These are phyloP conservation scores for Arbutus unedo DNA, from an alignment of 148 eudicot genomes.

Conservation along the genomic window DNA sequence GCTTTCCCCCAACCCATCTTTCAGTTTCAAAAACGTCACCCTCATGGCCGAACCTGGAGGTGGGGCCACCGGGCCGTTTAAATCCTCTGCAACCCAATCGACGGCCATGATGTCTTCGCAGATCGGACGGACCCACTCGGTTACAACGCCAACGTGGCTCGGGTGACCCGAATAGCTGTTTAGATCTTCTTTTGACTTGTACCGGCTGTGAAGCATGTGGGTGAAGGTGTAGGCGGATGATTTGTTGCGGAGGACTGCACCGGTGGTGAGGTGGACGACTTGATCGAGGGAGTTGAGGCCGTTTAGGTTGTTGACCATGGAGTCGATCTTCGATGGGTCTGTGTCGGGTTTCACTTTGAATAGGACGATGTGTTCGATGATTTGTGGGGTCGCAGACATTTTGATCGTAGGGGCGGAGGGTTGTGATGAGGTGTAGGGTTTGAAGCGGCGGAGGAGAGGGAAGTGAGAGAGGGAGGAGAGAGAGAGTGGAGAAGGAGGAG, in stretches of 20 bases:
- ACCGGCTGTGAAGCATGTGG: conserved; percentile 77
- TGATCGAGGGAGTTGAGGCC: conserved; percentile 44
- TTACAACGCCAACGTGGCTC: conserved; percentile 54
- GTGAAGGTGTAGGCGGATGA: conserved; percentile 49
- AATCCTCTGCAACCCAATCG: conserved; percentile 53
- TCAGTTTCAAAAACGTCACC: conserved; percentile 59
- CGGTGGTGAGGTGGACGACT: conserved; percentile 56
- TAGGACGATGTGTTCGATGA: conserved; percentile 76
- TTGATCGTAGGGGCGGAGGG: conserved; percentile 25
- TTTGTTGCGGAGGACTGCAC: conserved; percentile 36
- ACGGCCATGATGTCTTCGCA: conserved; percentile 80
- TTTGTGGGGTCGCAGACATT: conserved; percentile 35
- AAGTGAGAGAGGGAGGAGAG: conserved; percentile 4
- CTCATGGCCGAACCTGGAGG: conserved; percentile 63
- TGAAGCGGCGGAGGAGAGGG: conserved; percentile 18
- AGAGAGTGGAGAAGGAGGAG: not conserved
- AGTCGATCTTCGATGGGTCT: conserved; percentile 32
- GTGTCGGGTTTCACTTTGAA: conserved; percentile 57
- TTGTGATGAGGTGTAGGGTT: conserved; percentile 18
- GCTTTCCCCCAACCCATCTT: conserved; percentile 52
- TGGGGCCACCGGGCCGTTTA: conserved; percentile 19
- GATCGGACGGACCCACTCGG: conserved; percentile 47
- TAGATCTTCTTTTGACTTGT: conserved; percentile 55
- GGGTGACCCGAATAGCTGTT: conserved; percentile 54
- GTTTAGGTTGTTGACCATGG: conserved; percentile 59